Percentiles rank a stretch among this genome's conserved stretches.
Evolutionary conservation across 352 stramenopile genomes (phyloP).

Genomic region (Phytophthora fragariae): DNA sequence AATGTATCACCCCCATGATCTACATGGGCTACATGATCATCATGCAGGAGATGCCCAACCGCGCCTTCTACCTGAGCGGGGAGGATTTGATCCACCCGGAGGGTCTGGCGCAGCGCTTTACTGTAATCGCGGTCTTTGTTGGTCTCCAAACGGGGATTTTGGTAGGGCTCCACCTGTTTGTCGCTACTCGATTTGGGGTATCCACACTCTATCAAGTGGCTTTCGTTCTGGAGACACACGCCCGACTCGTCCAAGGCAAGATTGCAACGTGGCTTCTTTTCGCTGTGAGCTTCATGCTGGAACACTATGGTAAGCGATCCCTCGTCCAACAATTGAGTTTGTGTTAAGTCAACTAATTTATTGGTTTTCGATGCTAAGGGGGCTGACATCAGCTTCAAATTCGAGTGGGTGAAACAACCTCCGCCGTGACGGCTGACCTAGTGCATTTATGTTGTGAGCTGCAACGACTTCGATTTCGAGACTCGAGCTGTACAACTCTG

Average conservation of each 20-base stretch:
- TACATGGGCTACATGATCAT: slow-evolving; percentile 41
- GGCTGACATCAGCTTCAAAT: slow-evolving; percentile 21
- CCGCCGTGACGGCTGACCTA: too few species aligned
- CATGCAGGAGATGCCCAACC: slow-evolving; percentile 35
- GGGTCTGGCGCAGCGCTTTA: slow-evolving; percentile 21
- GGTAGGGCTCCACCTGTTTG: slow-evolving; percentile 30
- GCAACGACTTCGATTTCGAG: too few species aligned
- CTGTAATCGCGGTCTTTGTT: slow-evolving; percentile 36
- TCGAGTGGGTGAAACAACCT: background rate
- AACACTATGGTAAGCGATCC: slow-evolving; percentile 34
- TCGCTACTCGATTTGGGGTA: slow-evolving; percentile 37
- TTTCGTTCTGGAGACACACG: slow-evolving; percentile 62
- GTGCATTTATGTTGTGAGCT: too few species aligned
- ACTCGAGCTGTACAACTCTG: too few species aligned
- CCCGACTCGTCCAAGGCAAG: slow-evolving; percentile 47
- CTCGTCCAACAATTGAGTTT: background rate
- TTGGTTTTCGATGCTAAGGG: background rate
- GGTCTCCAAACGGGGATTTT: slow-evolving; percentile 29
- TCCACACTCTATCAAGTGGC: slow-evolving; percentile 49
- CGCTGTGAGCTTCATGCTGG: slow-evolving; percentile 36
- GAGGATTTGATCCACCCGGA: slow-evolving; percentile 16
- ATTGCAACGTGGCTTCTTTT: slow-evolving; percentile 45
- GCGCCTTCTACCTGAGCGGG: slow-evolving; percentile 32
- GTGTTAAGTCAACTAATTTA: background rate
- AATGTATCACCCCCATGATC: slow-evolving; percentile 45